Percentiles rank a stretch among this genome's conserved stretches.
phyloP scores from a whole-genome alignment of 768 basidiomycete species.

The Psilocybe azurescens region DNA sequence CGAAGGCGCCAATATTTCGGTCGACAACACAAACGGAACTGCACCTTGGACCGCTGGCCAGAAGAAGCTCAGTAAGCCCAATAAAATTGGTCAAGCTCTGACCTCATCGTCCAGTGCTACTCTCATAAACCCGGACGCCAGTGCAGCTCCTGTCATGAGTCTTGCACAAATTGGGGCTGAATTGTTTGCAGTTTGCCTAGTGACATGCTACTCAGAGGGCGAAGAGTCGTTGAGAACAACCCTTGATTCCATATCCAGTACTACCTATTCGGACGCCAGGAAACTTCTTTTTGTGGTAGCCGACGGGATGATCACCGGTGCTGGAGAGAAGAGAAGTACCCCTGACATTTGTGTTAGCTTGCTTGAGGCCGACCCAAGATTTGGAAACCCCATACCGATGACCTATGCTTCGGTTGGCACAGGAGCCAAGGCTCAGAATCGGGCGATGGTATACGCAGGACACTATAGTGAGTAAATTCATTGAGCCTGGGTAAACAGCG shows the following conservation, averaged over 20 bases:
- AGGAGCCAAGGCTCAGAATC: slow-evolving; percentile 88
- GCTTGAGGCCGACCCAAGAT: slow-evolving; percentile 91
- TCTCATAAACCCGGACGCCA: slow-evolving; percentile 49
- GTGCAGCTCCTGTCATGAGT: slow-evolving; percentile 72
- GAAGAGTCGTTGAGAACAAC: slow-evolving; percentile 92
- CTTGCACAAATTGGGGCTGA: slow-evolving; percentile 93
- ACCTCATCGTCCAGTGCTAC: slow-evolving; percentile 61
- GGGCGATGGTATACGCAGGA: slow-evolving; percentile 99
- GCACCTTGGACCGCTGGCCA: slow-evolving; percentile 88
- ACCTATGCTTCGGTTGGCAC: slow-evolving; percentile 89
- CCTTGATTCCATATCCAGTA: slow-evolving; percentile 90
- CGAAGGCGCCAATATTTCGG: slow-evolving; percentile 92
- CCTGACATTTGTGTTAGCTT: slow-evolving; percentile 95
- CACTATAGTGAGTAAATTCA: slow-evolving; percentile 82
- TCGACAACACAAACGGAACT: slow-evolving; percentile 90
- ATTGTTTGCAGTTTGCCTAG: slow-evolving; percentile 92
- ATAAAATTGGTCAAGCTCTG: slow-evolving; percentile 54
- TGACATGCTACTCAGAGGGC: slow-evolving; percentile 98
- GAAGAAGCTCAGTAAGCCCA: slow-evolving; percentile 55
- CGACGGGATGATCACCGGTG: slow-evolving; percentile 98
- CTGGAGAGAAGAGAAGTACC: slow-evolving; percentile 93
- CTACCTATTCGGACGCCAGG: slow-evolving; percentile 89
- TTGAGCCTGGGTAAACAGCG: slow-evolving; percentile 2
- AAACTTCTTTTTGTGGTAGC: slow-evolving; percentile 95
- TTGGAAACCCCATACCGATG: slow-evolving; percentile 97